Conservation (phyloP, 768 basidiomycete species). For the Mycena olivaceomarginata region DNA sequence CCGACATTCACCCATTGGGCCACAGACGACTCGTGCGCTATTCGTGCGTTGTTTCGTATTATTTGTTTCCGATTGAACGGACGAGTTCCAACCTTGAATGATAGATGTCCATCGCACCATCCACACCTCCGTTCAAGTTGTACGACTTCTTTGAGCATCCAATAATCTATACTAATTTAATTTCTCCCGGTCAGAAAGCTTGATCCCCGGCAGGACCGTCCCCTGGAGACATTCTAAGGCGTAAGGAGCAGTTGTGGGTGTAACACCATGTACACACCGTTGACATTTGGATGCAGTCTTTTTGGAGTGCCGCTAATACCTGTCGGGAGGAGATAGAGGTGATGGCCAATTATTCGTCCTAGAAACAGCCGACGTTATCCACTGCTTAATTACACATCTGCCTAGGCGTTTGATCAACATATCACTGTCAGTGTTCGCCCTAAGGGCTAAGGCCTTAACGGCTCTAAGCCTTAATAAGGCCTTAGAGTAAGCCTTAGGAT, state of each 20-base stretch:
- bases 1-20: slow-evolving; percentile 2
- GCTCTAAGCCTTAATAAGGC: too few relatives aligned
- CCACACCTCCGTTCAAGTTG: too few relatives aligned
- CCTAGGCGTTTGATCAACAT: not conserved
- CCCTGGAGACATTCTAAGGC: not conserved
- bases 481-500: too few relatives aligned
- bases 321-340: not conserved
- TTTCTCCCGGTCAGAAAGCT: not conserved
- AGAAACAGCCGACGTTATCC: slow-evolving; percentile 1
- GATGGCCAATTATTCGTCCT: not conserved
- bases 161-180: slow-evolving; percentile 5
- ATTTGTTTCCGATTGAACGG: not conserved
- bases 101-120: not conserved
- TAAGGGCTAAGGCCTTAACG: too few relatives aligned
- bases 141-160: not conserved
- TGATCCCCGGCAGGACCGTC: slow-evolving; percentile 6
- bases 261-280: not conserved
- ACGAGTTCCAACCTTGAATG: slow-evolving; percentile 5
- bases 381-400: slow-evolving; percentile 2
- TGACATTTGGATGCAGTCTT: slow-evolving; percentile 6
- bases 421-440: too few relatives aligned
- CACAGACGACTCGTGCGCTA: slow-evolving; percentile 6
- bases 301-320: not conserved
- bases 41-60: slow-evolving; percentile 5
- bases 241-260: not conserved